Base-by-base conservation (phyloP, 805 yeast genomes). In the Candida krabiensis region DNA sequence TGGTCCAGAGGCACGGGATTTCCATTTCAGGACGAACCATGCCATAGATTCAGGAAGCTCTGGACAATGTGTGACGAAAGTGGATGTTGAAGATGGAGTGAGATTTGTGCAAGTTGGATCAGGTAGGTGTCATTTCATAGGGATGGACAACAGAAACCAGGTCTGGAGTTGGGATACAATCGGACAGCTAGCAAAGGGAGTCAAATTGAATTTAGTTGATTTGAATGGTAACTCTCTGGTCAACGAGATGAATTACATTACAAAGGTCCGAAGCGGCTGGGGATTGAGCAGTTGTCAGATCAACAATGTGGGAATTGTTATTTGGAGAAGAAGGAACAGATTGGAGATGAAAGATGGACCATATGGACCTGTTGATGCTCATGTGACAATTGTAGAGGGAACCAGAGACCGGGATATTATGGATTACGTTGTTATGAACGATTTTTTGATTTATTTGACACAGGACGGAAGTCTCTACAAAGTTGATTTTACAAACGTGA, bases 251-350 rank as follows among this genome's bases (percentile, higher is more conserved):
- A 53, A 61, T 22, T 65, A 38, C 9, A 67, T 75, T 9, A 39
- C 66, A 19, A 74, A 71, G 45, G 70, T 79, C 8, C 67, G 69
- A 9, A 81, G 86, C 13, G 93, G 91, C 0, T 84, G 91, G 91
- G 71, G 74, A 41, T 57, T 71, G 12, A 73, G 77, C 35, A 75
- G 77, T 28, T 75, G 76, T 15, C 64, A 69, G 33, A 59, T 79
- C 2, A 63, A 63, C 14, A 61, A 62, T 5, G 61, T 71, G 32
- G 88, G 90, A 0, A 55, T 85, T 18, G 69, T 80, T 0, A 67
- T 75, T 13, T 83, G 90, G 90, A 67, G 64, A 29, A 34, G 53
- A 1, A 50, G 77, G 30, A 58, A 41, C 5, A 38, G 2, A 23
- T 29, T 43, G 25, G 28, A 52, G 12, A 30, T 53, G 3, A 38